phyloP scores from a whole-genome alignment of 768 basidiomycete species.

The Amanita rubescens region DNA sequence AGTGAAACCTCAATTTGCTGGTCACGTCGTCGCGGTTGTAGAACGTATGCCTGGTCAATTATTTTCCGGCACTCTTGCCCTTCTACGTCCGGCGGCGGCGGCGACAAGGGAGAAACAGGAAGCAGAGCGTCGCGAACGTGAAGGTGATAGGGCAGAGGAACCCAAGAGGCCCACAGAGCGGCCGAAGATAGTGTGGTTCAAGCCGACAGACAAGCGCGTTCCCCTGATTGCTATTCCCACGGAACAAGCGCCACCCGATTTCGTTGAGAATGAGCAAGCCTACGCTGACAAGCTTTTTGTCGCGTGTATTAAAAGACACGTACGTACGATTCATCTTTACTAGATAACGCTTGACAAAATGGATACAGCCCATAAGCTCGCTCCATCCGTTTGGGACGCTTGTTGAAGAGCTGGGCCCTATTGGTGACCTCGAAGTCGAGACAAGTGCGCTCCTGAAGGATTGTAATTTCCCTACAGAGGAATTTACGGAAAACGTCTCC shows the following conservation, averaged over 20 bases:
- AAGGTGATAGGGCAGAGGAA: constrained; percentile 86
- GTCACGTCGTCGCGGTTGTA: constrained; percentile 99
- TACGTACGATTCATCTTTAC: constrained; percentile 31
- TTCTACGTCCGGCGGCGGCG: constrained; percentile 90
- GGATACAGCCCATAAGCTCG: constrained; percentile 76
- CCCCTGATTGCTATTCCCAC: constrained; percentile 98
- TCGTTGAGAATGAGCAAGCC: constrained; percentile 87
- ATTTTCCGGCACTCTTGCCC: constrained; percentile 94
- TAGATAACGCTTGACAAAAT: not conserved
- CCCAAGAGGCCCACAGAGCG: constrained; percentile 75
- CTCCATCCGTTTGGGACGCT: constrained; percentile 98
- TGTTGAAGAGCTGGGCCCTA: constrained; percentile 95
- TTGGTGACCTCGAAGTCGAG: constrained; percentile 98
- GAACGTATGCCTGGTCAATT: constrained; percentile 99
- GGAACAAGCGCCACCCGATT: constrained; percentile 94
- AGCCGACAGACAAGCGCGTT: constrained; percentile 98
- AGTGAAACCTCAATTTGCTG: constrained; percentile 95
- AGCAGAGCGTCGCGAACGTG: constrained; percentile 93
- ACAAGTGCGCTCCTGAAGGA: constrained; percentile 96
- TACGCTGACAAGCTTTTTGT: constrained; percentile 92
- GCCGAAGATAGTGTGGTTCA: constrained; percentile 99
- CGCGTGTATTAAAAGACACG: constrained; percentile 97
- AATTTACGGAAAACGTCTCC: constrained; percentile 89
- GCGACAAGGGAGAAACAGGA: constrained; percentile 99
- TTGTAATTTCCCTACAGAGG: constrained; percentile 97